Base-by-base conservation (phyloP, 805 yeast species). In the Priceomyces carsonii region DNA sequence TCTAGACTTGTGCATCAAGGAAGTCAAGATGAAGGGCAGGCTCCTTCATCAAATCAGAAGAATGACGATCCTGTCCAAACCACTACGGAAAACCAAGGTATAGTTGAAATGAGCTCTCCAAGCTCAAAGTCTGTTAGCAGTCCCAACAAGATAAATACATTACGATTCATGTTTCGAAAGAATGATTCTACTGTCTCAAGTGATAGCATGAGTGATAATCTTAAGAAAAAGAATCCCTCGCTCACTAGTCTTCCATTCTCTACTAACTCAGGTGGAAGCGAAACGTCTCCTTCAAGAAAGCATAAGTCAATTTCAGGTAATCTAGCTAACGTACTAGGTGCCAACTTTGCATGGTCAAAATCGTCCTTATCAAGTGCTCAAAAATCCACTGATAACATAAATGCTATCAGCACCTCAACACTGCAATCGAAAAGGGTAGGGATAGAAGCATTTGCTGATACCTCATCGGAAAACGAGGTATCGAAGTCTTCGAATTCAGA, bases 361-460 rank as follows among this genome's bases (percentile, higher is more conserved):
- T 40, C 59, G 4, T 50, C 61, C 7, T 32, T 25, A 13, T 21
- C 26, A 6, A 21, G 24, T 8, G 20, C 9, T n/a, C n/a, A n/a
- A n/a, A n/a, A n/a, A n/a, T n/a, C n/a, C n/a, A n/a, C n/a, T n/a
- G n/a, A n/a, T n/a, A n/a, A n/a, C n/a, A n/a, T n/a, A n/a, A n/a
- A n/a, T n/a, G n/a, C n/a, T n/a, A n/a, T n/a, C n/a, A n/a, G n/a
- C n/a, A n/a, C n/a, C n/a, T n/a, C n/a, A n/a, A n/a, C n/a, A n/a
- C n/a, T n/a, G n/a, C n/a, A n/a, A n/a, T n/a, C 19, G 13, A 13
- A 29, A n/a, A 29, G 13, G 15, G 25, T 29, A 12, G 24, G 21
- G 5, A 36, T 61, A 16, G 60, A 54, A 8, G 72, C 66, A 28
- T 64, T 67, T 44, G 72, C 72, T 12, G 73, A 67, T 43, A 57